Percentiles rank a stretch among this genome's conserved stretches.
phyloP scores from a whole-genome alignment of 2,329 filamentous ascomycete genomes.

The Fusarium hostae region DNA sequence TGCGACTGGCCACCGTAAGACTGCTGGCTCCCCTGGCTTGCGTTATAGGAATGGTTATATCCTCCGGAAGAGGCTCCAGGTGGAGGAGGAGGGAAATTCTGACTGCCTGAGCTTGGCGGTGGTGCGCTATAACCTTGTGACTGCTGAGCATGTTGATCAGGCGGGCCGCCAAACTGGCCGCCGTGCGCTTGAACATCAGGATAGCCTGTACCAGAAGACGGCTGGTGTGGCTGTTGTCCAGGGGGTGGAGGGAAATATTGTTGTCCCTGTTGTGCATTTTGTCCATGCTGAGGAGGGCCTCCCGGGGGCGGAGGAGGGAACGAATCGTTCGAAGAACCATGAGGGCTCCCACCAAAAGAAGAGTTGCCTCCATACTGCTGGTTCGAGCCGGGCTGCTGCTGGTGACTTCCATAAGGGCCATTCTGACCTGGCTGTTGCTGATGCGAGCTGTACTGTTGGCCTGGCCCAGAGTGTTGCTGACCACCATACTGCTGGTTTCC shows the following conservation, averaged over 20 bases:
- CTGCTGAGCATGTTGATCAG: constrained; percentile 41
- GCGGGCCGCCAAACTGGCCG: constrained; percentile 35
- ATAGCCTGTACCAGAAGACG: constrained; percentile 37
- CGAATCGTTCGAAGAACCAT: constrained; percentile 42
- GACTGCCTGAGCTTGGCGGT: constrained; percentile 24
- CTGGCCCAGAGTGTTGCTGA: constrained; percentile 36
- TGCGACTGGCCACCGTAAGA: constrained; percentile 46
- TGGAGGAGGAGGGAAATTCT: constrained; percentile 43
- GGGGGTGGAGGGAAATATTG: constrained; percentile 38
- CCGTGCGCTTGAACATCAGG: constrained; percentile 34
- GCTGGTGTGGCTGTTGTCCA: constrained; percentile 38
- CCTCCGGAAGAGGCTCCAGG: constrained; percentile 35
- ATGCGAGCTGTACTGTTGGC: constrained; percentile 30
- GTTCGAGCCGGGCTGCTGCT: constrained; percentile 33
- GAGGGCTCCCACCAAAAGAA: constrained; percentile 36
- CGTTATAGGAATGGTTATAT: constrained; percentile 47
- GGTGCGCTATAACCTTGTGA: constrained; percentile 38
- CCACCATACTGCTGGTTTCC: constrained; percentile 34
- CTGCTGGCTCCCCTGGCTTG: constrained; percentile 44
- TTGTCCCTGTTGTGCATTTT: constrained; percentile 30
- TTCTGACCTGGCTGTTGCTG: constrained; percentile 36
- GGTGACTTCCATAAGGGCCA: constrained; percentile 20
- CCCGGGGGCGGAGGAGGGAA: constrained; percentile 41
- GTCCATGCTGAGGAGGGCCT: constrained; percentile 36
- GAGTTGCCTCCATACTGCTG: constrained; percentile 36